Base-by-base conservation (phyloP, 192 early-diverging fungal species). In the Umbelopsis ramanniana region DNA sequence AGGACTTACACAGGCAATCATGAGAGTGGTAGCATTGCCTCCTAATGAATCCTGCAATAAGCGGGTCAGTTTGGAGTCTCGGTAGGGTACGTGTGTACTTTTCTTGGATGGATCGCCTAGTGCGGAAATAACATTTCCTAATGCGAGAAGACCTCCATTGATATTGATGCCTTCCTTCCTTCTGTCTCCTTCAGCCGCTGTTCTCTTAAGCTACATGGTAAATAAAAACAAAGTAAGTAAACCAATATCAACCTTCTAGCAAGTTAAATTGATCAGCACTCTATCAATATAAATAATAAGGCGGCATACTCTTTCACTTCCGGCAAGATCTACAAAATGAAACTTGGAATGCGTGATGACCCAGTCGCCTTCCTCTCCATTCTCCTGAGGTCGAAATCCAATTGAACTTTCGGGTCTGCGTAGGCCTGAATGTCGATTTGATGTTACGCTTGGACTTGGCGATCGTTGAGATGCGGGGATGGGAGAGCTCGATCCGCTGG, bases 111-210 rank as follows among this genome's bases (percentile, higher is more conserved):
- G 81, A 74, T 97, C 97, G 24, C 95, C 95, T 15, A 99, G 83
- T 0, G 97, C 97, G n/a, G 93, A 95, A 60, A 99, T 99, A 26
- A 98, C 97, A 78, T 98, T 99, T 70, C 97, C 98, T 33, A 99
- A 89, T 7, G 96, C 96, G 66, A 97, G 81, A 12, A 98, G 84
- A 6, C 97, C 98, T 40, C 94, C 92, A 79, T 98, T 99, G 80
- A 98, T 99, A 26, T 92, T 92, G 66, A 98, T 98, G 69, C 97
- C 97, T 76, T 99, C 97, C 75, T 93, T 93, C 70, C 92, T 92
- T 54, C 96, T 86, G 54, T 97, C 96, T 33, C 97, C 96, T 60
- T 90, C 92, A 1, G 96, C 95, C 24, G 93, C 87, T 12, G 97
- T 99, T 43, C 93, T 88, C 84, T 98, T 98, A 17, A 99, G 82